Evolutionary conservation across 1,139 yeast species (phyloP).

Genomic region (Debaryomyces nepalensis): DNA sequence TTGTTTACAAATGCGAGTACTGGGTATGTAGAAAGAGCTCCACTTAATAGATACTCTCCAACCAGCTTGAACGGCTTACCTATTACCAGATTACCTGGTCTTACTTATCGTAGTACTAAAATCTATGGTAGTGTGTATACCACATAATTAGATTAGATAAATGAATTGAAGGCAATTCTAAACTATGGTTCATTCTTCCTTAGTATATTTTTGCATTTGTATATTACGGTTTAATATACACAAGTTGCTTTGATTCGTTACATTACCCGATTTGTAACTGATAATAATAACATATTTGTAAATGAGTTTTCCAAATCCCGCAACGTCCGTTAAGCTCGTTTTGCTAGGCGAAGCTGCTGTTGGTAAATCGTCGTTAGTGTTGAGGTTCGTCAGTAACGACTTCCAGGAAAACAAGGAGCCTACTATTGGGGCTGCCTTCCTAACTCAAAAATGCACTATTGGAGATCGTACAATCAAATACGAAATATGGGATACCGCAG

Average conservation of each 20-base stretch:
- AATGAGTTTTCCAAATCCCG: slow-evolving; percentile 46
- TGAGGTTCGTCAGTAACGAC: slow-evolving; percentile 92
- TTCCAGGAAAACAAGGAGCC: slow-evolving; percentile 97
- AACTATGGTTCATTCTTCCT: not conserved
- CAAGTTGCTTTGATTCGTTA: not conserved
- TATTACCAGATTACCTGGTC: too few relatives aligned
- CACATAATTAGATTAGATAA: slow-evolving; percentile 6
- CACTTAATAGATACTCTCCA: not conserved
- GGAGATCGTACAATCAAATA: slow-evolving; percentile 90
- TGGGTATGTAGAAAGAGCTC: slow-evolving; percentile 61
- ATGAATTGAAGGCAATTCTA: slow-evolving; percentile 5
- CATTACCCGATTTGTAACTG: not conserved
- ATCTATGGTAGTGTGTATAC: slow-evolving; percentile 2
- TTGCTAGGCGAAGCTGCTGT: slow-evolving; percentile 97
- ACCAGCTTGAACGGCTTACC: too few relatives aligned
- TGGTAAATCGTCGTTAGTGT: slow-evolving; percentile 90
- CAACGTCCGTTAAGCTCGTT: slow-evolving; percentile 85
- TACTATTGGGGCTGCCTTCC: slow-evolving; percentile 96
- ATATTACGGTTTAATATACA: not conserved
- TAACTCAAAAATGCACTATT: slow-evolving; percentile 92
- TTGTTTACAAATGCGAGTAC: slow-evolving; percentile 67
- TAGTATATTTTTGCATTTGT: slow-evolving; percentile 3
- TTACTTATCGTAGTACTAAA: not conserved
- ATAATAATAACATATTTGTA: not conserved
- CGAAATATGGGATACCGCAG: slow-evolving; percentile 99